A percentile compares a stretch with the other conserved stretches of the same genome.
Evolutionary conservation across 345 rosid species (phyloP).

Genomic region (Boechera retrofracta): DNA sequence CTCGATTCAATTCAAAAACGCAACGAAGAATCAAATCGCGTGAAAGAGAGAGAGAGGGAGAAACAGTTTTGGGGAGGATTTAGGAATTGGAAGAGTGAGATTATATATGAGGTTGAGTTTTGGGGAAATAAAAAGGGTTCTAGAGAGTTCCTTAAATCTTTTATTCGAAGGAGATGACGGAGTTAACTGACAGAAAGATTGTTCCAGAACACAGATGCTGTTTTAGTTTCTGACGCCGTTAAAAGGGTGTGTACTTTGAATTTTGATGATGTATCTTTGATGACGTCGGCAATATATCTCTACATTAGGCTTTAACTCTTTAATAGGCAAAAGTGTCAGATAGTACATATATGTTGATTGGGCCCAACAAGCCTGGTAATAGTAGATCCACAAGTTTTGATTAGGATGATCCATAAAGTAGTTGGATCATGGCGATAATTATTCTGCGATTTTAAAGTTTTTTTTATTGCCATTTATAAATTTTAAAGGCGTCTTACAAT

Average conservation of each 20-base stretch:
- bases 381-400: no score
- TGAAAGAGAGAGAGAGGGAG: background rate
- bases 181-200: slow-evolving; percentile 21
- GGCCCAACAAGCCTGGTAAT: no score
- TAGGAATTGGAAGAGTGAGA: background rate
- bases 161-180: slow-evolving; percentile 33
- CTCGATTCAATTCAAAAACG: background rate
- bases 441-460: no score
- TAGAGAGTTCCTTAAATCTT: slow-evolving; percentile 49
- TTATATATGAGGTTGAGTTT: slow-evolving; percentile 22
- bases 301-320: background rate
- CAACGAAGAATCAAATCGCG: slow-evolving; percentile 4
- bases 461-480: no score
- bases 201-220: slow-evolving; percentile 14
- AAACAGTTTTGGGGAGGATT: background rate
- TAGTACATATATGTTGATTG: no score
- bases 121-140: slow-evolving; percentile 44
- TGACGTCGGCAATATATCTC: background rate
- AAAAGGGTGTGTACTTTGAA: background rate
- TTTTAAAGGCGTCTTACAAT: no score
- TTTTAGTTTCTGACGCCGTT: slow-evolving; percentile 25
- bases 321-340: no score
- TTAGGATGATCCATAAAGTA: no score
- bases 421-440: no score
- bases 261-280: background rate